These are phyloP conservation scores for Ochetophila trinervis DNA, from an alignment of 306 rosid genomes.

Conservation along the genomic window DNA sequence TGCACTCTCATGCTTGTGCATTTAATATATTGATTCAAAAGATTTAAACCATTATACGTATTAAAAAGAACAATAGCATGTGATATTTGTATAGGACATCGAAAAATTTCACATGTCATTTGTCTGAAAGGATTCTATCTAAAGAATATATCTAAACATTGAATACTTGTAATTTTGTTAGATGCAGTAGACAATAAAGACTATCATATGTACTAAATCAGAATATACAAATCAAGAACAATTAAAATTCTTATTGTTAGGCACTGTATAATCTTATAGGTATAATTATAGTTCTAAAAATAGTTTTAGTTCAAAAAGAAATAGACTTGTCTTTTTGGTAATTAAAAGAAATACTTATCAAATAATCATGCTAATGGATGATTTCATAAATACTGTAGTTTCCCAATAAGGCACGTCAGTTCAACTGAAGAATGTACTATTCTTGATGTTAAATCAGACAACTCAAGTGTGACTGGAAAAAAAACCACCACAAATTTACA, in stretches of 20 bases:
- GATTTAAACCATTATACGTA: background rate
- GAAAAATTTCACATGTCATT: constrained; percentile 14
- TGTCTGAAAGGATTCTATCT: background rate
- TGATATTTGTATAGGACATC: constrained; percentile 1
- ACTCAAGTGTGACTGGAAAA: background rate
- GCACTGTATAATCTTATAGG: too few species aligned
- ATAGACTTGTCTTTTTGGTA: too few species aligned
- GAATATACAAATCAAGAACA: background rate
- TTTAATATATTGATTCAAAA: background rate
- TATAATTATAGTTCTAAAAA: too few species aligned
- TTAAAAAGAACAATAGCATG: constrained; percentile 14
- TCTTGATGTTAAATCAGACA: background rate
- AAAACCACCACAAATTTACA: background rate
- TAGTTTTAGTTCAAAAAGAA: too few species aligned
- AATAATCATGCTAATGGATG: background rate
- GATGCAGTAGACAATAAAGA: background rate
- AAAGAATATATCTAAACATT: background rate
- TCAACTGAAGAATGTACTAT: background rate
- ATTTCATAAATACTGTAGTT: background rate
- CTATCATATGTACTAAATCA: background rate
- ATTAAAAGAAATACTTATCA: too few species aligned
- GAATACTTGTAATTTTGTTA: background rate
- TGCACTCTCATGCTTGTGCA: background rate
- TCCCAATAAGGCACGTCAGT: background rate
- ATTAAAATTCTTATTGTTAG: too few species aligned